A percentile compares a stretch with the other conserved stretches of the same genome.
Evolutionary conservation across 176 grass and related monocot species (phyloP).

Genomic region (Echinochloa phyllopogon): DNA sequence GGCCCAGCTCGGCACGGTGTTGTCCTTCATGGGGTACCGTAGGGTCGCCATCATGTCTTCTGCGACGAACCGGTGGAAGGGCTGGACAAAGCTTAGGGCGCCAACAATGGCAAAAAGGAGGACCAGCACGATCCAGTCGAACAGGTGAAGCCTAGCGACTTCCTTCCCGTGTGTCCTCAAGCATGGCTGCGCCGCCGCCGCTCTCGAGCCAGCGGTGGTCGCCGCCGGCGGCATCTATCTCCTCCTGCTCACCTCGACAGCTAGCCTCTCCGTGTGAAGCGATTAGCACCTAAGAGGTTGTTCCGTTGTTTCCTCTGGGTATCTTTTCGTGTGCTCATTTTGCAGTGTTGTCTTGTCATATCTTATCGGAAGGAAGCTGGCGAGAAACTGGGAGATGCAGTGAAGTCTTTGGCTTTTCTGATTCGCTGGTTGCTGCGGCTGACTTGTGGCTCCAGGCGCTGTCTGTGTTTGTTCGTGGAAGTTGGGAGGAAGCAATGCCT

Average conservation of each 20-base stretch:
- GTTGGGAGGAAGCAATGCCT: not conserved
- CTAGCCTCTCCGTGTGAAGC: no score
- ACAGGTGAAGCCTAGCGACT: not conserved
- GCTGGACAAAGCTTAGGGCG: not conserved
- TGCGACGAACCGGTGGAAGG: slow-evolving; percentile 21
- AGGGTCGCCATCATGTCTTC: not conserved
- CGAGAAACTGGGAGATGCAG: not conserved
- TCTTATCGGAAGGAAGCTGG: not conserved
- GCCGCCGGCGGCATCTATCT: not conserved
- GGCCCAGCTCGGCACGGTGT: slow-evolving; percentile 3
- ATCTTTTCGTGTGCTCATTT: not conserved
- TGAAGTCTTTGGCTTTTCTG: not conserved
- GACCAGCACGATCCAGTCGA: not conserved
- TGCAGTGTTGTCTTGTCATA: not conserved
- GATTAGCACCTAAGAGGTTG: no score
- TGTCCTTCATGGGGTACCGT: slow-evolving; percentile 12
- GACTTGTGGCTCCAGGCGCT: not conserved
- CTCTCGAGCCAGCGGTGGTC: not conserved
- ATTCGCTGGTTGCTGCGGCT: not conserved
- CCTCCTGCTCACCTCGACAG: not conserved
- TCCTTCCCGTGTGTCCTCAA: not conserved
- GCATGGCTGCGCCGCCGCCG: not conserved
- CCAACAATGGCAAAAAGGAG: not conserved
- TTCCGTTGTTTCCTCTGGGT: no score
- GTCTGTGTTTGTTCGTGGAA: not conserved